Conservation (phyloP, 208 protist genomes). For the Leishmania tarentolae region DNA sequence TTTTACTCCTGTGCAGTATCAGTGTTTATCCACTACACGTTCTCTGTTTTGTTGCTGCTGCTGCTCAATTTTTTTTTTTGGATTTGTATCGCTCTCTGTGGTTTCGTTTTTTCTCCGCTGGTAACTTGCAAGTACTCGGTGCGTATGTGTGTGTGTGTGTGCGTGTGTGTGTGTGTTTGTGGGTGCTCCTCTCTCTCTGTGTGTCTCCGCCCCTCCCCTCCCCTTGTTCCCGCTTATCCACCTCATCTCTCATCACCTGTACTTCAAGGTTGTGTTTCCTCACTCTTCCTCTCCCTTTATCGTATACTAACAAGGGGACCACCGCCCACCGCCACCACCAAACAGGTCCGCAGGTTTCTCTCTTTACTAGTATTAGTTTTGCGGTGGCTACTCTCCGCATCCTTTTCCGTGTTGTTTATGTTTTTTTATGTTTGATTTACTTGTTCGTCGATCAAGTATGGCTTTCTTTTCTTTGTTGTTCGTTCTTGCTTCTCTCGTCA, state of each 20-base stretch:
- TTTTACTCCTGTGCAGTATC: not conserved
- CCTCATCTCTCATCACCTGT: not conserved
- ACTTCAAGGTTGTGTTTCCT: not conserved
- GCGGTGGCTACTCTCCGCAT: not conserved
- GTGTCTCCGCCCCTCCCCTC: not conserved
- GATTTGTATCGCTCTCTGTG: no score
- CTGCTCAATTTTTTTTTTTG: not conserved
- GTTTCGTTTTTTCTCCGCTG: not conserved
- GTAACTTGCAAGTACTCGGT: not conserved
- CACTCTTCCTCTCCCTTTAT: not conserved
- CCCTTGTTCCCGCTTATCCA: not conserved
- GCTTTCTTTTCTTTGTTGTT: not conserved
- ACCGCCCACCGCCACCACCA: not conserved
- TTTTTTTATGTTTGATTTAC: not conserved
- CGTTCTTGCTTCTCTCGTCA: not conserved
- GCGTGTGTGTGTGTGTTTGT: not conserved
- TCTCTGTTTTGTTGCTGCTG: not conserved
- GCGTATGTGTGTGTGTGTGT: not conserved
- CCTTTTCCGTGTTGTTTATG: not conserved
- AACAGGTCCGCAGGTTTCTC: no score
- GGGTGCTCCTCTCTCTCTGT: not conserved
- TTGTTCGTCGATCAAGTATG: not conserved
- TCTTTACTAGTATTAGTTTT: not conserved
- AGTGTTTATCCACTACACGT: not conserved
- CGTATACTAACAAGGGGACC: not conserved